Evolutionary conservation across 1,284 basidiomycete species (phyloP).

Genomic region (Rhodotorula sp.): DNA sequence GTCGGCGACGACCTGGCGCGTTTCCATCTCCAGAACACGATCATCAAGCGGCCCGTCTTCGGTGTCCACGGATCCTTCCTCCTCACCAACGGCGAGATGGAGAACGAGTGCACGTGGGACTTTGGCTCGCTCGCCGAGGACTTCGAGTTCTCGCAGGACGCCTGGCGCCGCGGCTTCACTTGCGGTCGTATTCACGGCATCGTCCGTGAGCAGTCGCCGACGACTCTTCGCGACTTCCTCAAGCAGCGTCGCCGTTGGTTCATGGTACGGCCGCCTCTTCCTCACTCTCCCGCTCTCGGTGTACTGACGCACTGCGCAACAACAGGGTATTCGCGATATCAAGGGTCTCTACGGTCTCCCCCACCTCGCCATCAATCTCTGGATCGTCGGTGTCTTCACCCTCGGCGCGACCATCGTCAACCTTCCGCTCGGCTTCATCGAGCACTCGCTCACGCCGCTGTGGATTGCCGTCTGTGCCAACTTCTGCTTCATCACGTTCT

Average conservation of each 20-base stretch:
- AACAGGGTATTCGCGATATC: conserved; percentile 43
- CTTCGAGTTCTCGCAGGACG: conserved; percentile 54
- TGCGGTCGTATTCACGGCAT: conserved; percentile 53
- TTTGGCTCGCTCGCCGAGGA: conserved; percentile 52
- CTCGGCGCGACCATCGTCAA: conserved; percentile 53
- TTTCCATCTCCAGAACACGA: conserved; percentile 54
- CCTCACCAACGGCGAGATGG: conserved; percentile 54
- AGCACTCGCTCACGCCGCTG: conserved; percentile 48
- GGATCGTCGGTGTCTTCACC: conserved; percentile 54
- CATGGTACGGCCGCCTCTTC: conserved; percentile 42
- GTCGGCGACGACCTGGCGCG: conserved; percentile 54
- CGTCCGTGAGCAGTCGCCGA: conserved; percentile 53
- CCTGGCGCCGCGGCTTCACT: conserved; percentile 53
- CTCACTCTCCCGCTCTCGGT: background rate
- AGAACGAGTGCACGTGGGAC: conserved; percentile 53
- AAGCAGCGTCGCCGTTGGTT: conserved; percentile 55
- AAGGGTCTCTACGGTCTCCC: conserved; percentile 51
- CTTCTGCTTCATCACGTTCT: conserved; percentile 54
- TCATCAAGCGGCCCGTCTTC: conserved; percentile 53
- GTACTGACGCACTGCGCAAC: background rate
- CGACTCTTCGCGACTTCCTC: conserved; percentile 52
- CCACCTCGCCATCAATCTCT: conserved; percentile 53
- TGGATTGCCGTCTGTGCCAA: conserved; percentile 52
- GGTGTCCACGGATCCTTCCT: conserved; percentile 54
- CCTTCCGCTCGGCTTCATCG: conserved; percentile 50